These are phyloP conservation scores for Musa troglodytarum DNA, from an alignment of 176 grass and related monocot genomes.

Conservation along the genomic window DNA sequence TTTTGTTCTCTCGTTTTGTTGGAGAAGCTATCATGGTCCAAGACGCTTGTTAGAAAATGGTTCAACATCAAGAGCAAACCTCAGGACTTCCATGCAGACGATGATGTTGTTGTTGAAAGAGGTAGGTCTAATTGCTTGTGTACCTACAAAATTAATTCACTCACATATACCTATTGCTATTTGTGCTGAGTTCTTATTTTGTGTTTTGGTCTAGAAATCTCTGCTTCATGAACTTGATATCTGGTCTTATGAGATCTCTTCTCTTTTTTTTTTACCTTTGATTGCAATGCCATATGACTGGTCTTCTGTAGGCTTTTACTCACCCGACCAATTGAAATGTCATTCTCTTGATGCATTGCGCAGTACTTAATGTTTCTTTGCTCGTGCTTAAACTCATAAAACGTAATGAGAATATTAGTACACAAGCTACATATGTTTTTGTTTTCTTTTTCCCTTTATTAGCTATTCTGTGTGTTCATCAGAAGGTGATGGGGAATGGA, in stretches of 20 bases:
- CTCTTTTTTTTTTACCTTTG: too few species aligned
- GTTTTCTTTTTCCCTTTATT: constrained; percentile 3
- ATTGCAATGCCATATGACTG: too few species aligned
- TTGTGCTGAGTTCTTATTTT: not conserved
- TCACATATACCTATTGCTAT: not conserved
- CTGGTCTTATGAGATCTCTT: too few species aligned
- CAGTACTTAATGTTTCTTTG: not conserved
- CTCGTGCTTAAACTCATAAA: not conserved
- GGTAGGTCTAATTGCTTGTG: constrained; percentile 27
- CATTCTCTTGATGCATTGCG: not conserved
- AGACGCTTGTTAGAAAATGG: constrained; percentile 86
- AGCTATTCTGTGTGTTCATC: constrained; percentile 6
- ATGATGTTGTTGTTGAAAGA: constrained; percentile 22
- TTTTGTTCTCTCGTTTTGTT: constrained; percentile 10
- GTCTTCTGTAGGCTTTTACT: not conserved
- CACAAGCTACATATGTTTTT: constrained; percentile 4
- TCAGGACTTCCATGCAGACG: constrained; percentile 70
- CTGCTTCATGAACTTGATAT: too few species aligned
- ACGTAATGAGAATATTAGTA: not conserved
- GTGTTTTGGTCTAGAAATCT: not conserved
- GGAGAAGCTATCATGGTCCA: constrained; percentile 82
- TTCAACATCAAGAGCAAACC: constrained; percentile 79
- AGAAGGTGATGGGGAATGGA: constrained; percentile 29
- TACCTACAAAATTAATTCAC: not conserved
- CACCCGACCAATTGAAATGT: not conserved